Base-by-base conservation (phyloP, 768 basidiomycete species). In the Suillus fuscotomentosus region DNA sequence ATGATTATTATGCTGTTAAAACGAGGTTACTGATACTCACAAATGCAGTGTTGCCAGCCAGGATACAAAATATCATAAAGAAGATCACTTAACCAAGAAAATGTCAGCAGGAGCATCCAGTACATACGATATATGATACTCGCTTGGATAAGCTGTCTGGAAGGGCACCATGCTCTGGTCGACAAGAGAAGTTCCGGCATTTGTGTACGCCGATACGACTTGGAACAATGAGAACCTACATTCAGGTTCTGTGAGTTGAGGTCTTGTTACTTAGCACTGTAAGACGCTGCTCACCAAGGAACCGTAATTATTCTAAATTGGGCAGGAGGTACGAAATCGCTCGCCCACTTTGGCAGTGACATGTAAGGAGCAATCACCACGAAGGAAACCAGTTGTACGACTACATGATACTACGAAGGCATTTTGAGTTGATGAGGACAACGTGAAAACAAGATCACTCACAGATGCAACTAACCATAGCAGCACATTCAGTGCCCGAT, bases 101-200 rank as follows among this genome's bases (percentile, higher is more conserved):
- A 27, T 0, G 14, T 57, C 39, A 57, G 15, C 14, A 57, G 15
- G 5, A 7, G 24, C 17, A 27, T 41, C 1, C 24, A 57, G 24
- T 27, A 11, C 5, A 24, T 27, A 57, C 27, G 39, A 41, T 24
- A 41, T 10, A 27, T 17, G 2, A 57, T 57, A 41, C 56, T 41
- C 38, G 27, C 56, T 88, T 2, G 87, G 84, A 71, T 94, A 95
- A 20, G 94, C 95, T 24, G 72, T 80, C 71, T 95, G 92, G 75
- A 97, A 98, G 0, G 95, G 95, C 3, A 97, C 60, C 94, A 99
- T 94, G 14, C 93, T 96, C 66, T 85, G 81, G 75, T 99, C 97
- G 15, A 89, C 88, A 7, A 97, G 82, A 15, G 93, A 95, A 76
- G 86, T 87, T 27, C 96, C 96, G 1, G 91, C 88, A 70, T 97